Evolutionary conservation across 345 rosid species (phyloP).

Genomic region (Clarkia xantiana): DNA sequence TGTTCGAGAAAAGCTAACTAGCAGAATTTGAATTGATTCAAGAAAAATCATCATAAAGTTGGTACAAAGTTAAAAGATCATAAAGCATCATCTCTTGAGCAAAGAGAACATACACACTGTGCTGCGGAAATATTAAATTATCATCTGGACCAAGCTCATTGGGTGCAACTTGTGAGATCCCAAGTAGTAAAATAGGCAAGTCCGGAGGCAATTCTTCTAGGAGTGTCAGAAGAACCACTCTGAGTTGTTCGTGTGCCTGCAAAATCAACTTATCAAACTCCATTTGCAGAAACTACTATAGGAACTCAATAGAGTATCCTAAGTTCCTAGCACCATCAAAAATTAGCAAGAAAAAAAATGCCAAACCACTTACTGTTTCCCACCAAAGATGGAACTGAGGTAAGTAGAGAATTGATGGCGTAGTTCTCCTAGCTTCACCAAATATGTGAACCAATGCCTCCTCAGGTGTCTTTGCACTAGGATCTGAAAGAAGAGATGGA

Average conservation of each 20-base stretch:
- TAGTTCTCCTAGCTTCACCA: constrained; percentile 94
- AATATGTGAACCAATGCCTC: constrained; percentile 98
- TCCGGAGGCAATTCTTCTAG: constrained; percentile 91
- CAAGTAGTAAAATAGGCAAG: constrained; percentile 71
- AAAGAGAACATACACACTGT: constrained; percentile 50
- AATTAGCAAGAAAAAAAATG: constrained; percentile 2
- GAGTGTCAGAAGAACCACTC: constrained; percentile 77
- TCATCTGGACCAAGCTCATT: constrained; percentile 40
- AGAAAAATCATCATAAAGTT: too few relatives aligned
- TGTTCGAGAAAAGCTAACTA: too few relatives aligned
- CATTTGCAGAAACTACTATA: background rate
- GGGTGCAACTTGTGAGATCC: constrained; percentile 43
- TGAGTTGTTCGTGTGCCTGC: constrained; percentile 94
- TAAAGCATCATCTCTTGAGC: background rate
- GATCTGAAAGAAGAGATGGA: constrained; percentile 96
- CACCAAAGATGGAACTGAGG: constrained; percentile 95
- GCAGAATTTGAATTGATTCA: too few relatives aligned
- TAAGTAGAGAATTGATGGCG: constrained; percentile 85
- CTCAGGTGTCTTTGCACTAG: constrained; percentile 97
- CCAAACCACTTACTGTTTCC: constrained; percentile 82
- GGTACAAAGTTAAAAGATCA: too few relatives aligned
- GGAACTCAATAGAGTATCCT: background rate
- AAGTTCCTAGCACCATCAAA: background rate
- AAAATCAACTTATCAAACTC: constrained; percentile 15
- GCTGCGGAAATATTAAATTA: constrained; percentile 47